These are phyloP conservation scores for Alternaria rosae DNA, from an alignment of 2,329 filamentous ascomycete genomes.

Conservation along the genomic window DNA sequence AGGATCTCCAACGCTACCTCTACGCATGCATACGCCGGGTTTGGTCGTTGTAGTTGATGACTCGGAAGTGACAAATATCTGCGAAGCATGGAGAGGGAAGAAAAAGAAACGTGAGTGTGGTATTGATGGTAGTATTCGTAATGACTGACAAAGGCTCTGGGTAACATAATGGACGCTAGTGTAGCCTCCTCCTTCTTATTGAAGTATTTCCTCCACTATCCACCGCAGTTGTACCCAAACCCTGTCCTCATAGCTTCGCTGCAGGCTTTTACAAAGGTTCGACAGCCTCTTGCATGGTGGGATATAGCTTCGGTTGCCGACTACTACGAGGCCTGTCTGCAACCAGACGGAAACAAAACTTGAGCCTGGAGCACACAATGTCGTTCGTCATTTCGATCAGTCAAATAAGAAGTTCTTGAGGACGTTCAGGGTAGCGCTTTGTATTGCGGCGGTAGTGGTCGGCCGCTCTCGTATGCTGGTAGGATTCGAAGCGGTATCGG, in stretches of 20 bases:
- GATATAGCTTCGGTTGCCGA: not conserved
- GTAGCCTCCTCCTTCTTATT: not conserved
- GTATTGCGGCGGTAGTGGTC: conserved; percentile 52
- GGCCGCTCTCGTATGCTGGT: conserved; percentile 44
- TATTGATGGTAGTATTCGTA: not conserved
- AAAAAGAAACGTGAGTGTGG: not conserved
- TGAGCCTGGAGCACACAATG: not conserved
- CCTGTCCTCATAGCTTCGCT: not conserved
- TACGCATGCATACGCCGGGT: not conserved
- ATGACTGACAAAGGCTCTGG: not conserved
- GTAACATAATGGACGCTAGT: not conserved
- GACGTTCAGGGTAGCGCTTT: not conserved
- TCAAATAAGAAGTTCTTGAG: not conserved
- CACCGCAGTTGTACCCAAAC: not conserved
- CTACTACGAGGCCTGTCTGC: not conserved
- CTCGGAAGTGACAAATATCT: not conserved
- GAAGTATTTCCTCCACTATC: not conserved
- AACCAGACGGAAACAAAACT: not conserved
- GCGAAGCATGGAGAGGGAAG: not conserved
- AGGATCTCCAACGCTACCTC: not conserved
- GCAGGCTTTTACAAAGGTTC: not conserved
- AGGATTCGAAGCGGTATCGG: conserved; percentile 51
- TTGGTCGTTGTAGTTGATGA: not conserved
- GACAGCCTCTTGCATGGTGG: not conserved
- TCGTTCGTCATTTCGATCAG: not conserved